phyloP scores from a whole-genome alignment of 768 basidiomycete genomes.

The Dictyophora rubrovolvata region DNA sequence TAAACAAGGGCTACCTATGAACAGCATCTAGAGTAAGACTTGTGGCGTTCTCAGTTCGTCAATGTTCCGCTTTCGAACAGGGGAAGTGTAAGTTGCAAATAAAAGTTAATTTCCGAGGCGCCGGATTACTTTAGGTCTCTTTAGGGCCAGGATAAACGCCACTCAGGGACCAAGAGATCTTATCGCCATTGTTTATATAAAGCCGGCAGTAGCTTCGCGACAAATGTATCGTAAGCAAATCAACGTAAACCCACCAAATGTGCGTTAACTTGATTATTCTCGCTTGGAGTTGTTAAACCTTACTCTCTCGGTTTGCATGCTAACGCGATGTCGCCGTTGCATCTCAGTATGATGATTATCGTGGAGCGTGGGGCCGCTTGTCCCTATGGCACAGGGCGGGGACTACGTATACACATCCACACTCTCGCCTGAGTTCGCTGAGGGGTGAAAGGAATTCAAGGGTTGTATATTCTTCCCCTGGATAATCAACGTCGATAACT shows the following conservation, averaged over 20 bases:
- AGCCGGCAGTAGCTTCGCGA: background rate
- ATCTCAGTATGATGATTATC: background rate
- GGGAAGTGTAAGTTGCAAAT: background rate
- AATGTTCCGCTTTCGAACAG: background rate
- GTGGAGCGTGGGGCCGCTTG: background rate
- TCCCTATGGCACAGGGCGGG: too few relatives aligned
- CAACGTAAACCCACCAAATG: too few relatives aligned
- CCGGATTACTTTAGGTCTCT: background rate
- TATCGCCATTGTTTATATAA: background rate
- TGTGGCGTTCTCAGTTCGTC: background rate
- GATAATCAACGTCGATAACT: too few relatives aligned
- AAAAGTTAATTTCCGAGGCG: background rate
- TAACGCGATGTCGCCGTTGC: background rate
- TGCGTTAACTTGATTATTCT: background rate
- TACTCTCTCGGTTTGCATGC: background rate
- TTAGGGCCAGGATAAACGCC: background rate
- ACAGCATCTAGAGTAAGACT: background rate
- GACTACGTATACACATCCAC: too few relatives aligned
- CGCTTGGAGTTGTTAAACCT: background rate
- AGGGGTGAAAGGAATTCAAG: too few relatives aligned
- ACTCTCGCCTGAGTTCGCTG: too few relatives aligned
- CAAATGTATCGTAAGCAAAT: background rate
- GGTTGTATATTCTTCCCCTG: too few relatives aligned
- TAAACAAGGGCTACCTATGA: background rate
- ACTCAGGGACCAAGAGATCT: background rate